Conservation (phyloP, 768 basidiomycete species). For the Phanerochaete carnosa region DNA sequence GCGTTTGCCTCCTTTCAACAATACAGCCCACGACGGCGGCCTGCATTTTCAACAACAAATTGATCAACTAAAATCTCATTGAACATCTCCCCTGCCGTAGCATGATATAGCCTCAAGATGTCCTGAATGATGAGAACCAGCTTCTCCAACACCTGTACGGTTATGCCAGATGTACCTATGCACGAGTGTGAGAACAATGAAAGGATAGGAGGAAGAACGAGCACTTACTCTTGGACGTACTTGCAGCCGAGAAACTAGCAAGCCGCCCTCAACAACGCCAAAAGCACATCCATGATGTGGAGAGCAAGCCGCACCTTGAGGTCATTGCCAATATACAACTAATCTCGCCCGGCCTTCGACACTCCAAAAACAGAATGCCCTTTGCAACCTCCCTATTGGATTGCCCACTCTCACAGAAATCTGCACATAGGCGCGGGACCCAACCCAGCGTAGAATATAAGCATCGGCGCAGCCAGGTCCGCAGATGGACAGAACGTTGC, state of each 20-base stretch:
- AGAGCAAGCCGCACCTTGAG: conserved; percentile 38
- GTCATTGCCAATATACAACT: conserved; percentile 38
- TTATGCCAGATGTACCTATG: conserved; percentile 41
- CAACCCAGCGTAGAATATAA: conserved; percentile 45
- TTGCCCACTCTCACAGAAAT: conserved; percentile 47
- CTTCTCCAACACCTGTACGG: conserved; percentile 27
- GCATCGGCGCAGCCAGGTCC: conserved; percentile 35
- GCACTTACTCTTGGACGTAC: conserved; percentile 14
- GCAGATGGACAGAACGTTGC: conserved; percentile 39
- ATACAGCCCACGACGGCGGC: too few species aligned
- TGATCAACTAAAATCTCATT: conserved; percentile 30
- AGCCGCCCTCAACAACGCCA: conserved; percentile 31
- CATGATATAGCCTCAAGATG: conserved; percentile 9
- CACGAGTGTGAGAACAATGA: not conserved
- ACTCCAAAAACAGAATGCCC: conserved; percentile 46
- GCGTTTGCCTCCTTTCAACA: too few species aligned
- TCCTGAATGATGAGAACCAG: conserved; percentile 28
- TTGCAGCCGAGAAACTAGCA: conserved; percentile 10
- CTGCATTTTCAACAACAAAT: too few species aligned
- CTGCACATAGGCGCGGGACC: conserved; percentile 49
- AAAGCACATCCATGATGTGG: conserved; percentile 40
- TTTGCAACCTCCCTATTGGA: conserved; percentile 41
- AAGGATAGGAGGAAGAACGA: not conserved
- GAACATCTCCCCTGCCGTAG: conserved; percentile 22
- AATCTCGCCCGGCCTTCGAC: conserved; percentile 38